These are phyloP conservation scores for Daedaleopsis nitida DNA, from an alignment of 768 basidiomycete genomes.

Conservation along the genomic window DNA sequence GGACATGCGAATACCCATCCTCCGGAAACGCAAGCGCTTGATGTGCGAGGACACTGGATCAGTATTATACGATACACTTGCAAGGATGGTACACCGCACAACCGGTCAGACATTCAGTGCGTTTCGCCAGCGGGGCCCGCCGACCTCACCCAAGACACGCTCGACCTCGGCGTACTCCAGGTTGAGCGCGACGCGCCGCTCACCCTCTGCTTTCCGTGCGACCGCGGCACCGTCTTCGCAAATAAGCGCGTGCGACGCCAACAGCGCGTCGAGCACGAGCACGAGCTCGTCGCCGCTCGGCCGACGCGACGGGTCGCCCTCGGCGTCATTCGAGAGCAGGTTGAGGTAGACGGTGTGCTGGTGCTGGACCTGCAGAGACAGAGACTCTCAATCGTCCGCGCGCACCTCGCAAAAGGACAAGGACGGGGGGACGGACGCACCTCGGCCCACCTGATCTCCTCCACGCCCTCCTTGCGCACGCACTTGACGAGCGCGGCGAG, in stretches of 20 bases:
- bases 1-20: too few relatives aligned
- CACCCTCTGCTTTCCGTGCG: constrained; percentile 57
- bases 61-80: too few relatives aligned
- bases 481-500: constrained; percentile 82
- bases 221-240: constrained; percentile 63
- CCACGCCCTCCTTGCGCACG: constrained; percentile 79
- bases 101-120: constrained; percentile 33
- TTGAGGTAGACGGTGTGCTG: constrained; percentile 76
- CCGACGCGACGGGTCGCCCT: constrained; percentile 44
- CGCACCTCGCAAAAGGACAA: neutral
- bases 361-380: constrained; percentile 63
- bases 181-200: constrained; percentile 78
- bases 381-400: neutral
- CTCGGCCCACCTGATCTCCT: constrained; percentile 85
- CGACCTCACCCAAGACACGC: constrained; percentile 80
- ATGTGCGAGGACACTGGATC: too few relatives aligned
- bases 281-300: constrained; percentile 65
- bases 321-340: constrained; percentile 50
- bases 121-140: constrained; percentile 68
- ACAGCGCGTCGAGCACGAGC: constrained; percentile 73
- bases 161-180: constrained; percentile 85
- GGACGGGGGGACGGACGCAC: constrained; percentile 47
- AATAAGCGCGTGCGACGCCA: constrained; percentile 76
- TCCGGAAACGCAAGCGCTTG: too few relatives aligned
- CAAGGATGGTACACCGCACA: too few relatives aligned